These are phyloP conservation scores for Debaryomyces sp. DNA, from an alignment of 1,139 yeast genomes.

Conservation along the genomic window DNA sequence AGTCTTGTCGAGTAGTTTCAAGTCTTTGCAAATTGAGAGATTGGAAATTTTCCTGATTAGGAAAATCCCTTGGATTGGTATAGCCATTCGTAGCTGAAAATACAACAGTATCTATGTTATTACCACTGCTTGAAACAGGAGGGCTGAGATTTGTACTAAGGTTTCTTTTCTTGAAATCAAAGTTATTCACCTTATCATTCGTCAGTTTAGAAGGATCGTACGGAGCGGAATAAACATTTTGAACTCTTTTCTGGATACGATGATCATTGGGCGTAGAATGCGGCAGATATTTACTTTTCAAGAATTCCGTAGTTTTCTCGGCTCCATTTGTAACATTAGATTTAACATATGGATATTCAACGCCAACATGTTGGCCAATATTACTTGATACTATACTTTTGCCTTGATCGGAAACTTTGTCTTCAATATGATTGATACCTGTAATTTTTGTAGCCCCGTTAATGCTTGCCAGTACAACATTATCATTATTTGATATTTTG, in stretches of 20 bases:
- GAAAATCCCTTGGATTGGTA: not conserved
- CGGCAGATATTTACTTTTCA: not conserved
- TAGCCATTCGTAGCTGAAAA: not conserved
- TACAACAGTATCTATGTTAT: not conserved
- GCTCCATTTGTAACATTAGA: not conserved
- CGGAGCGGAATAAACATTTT: not conserved
- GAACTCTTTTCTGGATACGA: not conserved
- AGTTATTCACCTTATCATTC: not conserved
- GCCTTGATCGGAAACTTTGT: not conserved
- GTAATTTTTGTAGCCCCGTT: not conserved
- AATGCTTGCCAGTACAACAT: not conserved
- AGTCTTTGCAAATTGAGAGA: not conserved
- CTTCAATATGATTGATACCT: not conserved
- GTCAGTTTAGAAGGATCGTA: not conserved
- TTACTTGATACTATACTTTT: not conserved
- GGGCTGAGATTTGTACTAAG: not conserved
- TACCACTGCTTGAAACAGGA: not conserved
- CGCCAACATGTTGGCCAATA: not conserved
- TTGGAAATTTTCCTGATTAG: not conserved
- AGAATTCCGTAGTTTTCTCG: not conserved
- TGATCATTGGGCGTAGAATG: not conserved
- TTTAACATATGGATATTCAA: not conserved
- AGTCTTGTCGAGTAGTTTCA: not conserved
- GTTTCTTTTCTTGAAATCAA: not conserved
- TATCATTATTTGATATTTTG: not conserved